phyloP scores from a whole-genome alignment of 1,284 basidiomycete genomes.

The Tremellales sp. region DNA sequence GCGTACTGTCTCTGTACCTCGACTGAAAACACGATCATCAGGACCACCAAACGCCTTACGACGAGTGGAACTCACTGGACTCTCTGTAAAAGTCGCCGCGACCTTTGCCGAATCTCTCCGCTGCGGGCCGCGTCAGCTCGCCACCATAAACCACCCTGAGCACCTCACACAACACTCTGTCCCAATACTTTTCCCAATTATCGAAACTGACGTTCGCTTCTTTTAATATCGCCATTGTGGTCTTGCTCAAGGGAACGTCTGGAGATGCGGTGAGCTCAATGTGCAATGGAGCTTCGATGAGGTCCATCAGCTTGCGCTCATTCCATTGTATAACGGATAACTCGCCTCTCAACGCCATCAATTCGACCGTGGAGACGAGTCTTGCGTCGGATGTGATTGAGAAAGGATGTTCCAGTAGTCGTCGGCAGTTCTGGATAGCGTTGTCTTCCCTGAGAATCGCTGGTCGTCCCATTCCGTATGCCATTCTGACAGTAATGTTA shows the following conservation, averaged over 20 bases:
- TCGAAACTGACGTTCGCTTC: constrained; percentile 49
- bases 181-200: constrained; percentile 50
- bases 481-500: constrained; percentile 52
- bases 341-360: constrained; percentile 43
- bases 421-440: constrained; percentile 73
- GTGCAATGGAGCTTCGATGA: constrained; percentile 38
- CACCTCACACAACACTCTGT: constrained; percentile 37
- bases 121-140: constrained; percentile 9
- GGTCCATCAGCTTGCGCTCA: constrained; percentile 4
- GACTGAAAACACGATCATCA: constrained; percentile 17
- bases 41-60: not conserved
- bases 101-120: constrained; percentile 42
- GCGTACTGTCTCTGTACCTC: constrained; percentile 44
- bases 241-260: constrained; percentile 42
- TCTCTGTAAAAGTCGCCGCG: constrained; percentile 46
- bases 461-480: constrained; percentile 86
- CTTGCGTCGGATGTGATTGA: constrained; percentile 89
- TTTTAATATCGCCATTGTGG: constrained; percentile 44
- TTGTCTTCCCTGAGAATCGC: constrained; percentile 89
- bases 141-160: not conserved
- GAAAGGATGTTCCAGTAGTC: constrained; percentile 79
- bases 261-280: constrained; percentile 46
- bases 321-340: not conserved
- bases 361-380: constrained; percentile 73
- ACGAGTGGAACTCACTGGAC: constrained; percentile 24